phyloP scores from a whole-genome alignment of 2,329 filamentous ascomycete genomes.

The Bimuria novae-zelandiae region DNA sequence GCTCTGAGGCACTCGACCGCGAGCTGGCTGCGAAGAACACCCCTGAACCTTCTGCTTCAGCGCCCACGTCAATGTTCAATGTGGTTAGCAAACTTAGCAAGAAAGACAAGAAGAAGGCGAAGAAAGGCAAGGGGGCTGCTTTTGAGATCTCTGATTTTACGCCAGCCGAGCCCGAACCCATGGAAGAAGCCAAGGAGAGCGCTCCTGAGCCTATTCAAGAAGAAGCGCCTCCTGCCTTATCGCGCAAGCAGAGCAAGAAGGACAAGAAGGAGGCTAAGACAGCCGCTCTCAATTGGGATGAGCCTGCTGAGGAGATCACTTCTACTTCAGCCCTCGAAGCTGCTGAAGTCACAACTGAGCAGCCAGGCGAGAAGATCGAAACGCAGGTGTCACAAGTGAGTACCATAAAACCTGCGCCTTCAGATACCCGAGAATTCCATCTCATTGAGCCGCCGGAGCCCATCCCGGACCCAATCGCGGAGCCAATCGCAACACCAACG shows the following conservation, averaged over 20 bases:
- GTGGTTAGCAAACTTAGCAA: slow-evolving; percentile 33
- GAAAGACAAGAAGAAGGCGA: slow-evolving; percentile 36
- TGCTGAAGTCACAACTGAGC: not conserved
- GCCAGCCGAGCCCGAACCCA: slow-evolving; percentile 25
- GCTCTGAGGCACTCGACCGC: slow-evolving; percentile 32
- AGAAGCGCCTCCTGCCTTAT: slow-evolving; percentile 10
- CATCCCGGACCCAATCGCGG: not conserved
- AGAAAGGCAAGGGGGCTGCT: slow-evolving; percentile 24
- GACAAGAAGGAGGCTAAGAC: slow-evolving; percentile 28
- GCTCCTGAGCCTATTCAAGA: slow-evolving; percentile 16
- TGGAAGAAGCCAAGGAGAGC: slow-evolving; percentile 26
- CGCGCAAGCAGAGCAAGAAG: slow-evolving; percentile 25
- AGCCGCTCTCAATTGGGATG: slow-evolving; percentile 10
- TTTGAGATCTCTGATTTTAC: slow-evolving; percentile 27
- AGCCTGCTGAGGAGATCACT: slow-evolving; percentile 10
- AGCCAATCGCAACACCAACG: not conserved
- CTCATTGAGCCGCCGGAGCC: not conserved
- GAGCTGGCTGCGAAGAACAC: slow-evolving; percentile 18
- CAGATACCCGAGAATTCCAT: not conserved
- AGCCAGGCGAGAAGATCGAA: not conserved
- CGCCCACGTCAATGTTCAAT: slow-evolving; percentile 31
- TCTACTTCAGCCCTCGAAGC: not conserved
- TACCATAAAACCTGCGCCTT: not conserved
- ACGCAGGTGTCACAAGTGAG: not conserved
- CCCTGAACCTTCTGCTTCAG: slow-evolving; percentile 14